Percentiles rank a stretch among this genome's conserved stretches.
phyloP scores from a whole-genome alignment of 495 filamentous ascomycete genomes.

The Xylona heveae region DNA sequence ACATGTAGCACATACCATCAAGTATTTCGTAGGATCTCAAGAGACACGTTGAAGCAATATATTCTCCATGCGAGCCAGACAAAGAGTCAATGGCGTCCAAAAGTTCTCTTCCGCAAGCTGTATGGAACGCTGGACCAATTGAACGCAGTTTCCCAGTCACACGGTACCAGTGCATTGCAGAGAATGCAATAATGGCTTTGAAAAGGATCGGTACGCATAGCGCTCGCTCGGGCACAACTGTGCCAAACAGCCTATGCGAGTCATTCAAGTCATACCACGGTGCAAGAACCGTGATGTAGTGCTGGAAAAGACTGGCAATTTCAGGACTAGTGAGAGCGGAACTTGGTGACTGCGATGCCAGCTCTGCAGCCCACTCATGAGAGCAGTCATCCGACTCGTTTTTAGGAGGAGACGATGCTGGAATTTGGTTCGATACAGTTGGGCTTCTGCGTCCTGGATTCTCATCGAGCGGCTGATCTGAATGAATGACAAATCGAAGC shows the following conservation, averaged over 20 bases:
- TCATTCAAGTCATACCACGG: conserved; percentile 21
- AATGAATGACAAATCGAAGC: too few relatives aligned
- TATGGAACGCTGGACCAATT: background rate
- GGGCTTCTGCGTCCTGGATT: too few relatives aligned
- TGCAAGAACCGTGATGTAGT: conserved; percentile 14
- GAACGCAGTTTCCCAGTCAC: background rate
- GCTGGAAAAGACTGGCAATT: conserved; percentile 12
- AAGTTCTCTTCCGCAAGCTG: background rate
- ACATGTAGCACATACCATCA: conserved; percentile 5
- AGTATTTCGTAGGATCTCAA: conserved; percentile 21
- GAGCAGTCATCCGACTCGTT: too few relatives aligned
- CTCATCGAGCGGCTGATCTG: too few relatives aligned
- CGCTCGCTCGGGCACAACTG: conserved; percentile 12
- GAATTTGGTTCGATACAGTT: too few relatives aligned
- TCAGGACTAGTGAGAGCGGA: conserved; percentile 9
- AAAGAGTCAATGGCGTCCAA: background rate
- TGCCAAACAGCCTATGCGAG: conserved; percentile 11
- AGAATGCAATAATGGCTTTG: conserved; percentile 17
- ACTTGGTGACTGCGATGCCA: too few relatives aligned
- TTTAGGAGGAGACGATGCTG: too few relatives aligned
- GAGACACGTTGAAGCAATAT: conserved; percentile 17
- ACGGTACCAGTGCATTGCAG: conserved; percentile 10
- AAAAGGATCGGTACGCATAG: conserved; percentile 15
- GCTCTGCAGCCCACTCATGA: too few relatives aligned
- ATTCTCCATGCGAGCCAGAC: conserved; percentile 7